phyloP scores from a whole-genome alignment of 345 rosid species.

The Citrus sp. region DNA sequence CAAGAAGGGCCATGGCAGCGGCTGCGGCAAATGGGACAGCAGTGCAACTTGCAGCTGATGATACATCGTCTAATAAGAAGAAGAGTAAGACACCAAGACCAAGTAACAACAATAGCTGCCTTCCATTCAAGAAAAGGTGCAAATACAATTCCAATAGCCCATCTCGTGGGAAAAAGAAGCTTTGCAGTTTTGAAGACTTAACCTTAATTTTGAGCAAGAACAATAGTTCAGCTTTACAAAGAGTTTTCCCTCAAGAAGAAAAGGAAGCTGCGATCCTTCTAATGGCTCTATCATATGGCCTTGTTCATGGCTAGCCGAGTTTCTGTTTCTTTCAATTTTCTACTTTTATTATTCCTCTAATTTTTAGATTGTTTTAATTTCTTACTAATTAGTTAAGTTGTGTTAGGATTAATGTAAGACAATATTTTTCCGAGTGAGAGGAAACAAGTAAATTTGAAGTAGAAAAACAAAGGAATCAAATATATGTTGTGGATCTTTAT shows the following conservation, averaged over 20 bases:
- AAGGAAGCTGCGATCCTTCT: conserved; percentile 94
- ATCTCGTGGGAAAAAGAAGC: conserved; percentile 32
- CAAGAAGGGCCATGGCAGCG: conserved; percentile 64
- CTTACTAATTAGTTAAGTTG: not conserved
- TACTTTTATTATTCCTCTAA: not conserved
- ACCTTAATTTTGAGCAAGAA: conserved; percentile 60
- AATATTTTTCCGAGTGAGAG: not conserved
- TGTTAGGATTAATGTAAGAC: not conserved
- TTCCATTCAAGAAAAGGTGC: conserved; percentile 43
- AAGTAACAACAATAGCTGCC: conserved; percentile 13
- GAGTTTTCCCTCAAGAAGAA: conserved; percentile 91
- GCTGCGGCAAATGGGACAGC: conserved; percentile 35
- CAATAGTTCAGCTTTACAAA: conserved; percentile 48
- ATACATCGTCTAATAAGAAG: conserved; percentile 14
- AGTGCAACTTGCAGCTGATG: conserved; percentile 6
- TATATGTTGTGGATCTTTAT: not conserved
- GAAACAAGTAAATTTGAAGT: not conserved
- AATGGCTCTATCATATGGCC: conserved; percentile 90
- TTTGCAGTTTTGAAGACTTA: conserved; percentile 68
- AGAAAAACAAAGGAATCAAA: not conserved
- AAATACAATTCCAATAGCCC: conserved; percentile 17
- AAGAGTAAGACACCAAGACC: conserved; percentile 33
- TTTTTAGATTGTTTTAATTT: not conserved
- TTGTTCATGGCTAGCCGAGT: conserved; percentile 44
- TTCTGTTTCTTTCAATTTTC: not conserved